Conservation (phyloP, 805 yeast species). For the Cephaloascus fragrans region DNA sequence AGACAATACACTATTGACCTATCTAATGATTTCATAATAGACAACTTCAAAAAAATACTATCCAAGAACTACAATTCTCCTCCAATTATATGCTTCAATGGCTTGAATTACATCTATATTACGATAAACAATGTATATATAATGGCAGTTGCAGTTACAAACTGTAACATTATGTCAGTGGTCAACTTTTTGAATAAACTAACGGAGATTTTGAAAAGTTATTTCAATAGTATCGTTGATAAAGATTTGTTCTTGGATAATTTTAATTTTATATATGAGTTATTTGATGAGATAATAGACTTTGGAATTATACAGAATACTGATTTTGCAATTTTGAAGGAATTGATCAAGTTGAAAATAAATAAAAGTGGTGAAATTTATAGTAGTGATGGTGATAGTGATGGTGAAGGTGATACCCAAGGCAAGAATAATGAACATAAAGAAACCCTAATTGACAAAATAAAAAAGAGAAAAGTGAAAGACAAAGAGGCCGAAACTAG, state of each 20-base stretch:
- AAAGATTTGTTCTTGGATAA: conserved; percentile 64
- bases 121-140: conserved; percentile 34
- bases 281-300: conserved; percentile 86
- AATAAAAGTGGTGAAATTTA: conserved; percentile 13
- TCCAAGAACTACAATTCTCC: conserved; percentile 1
- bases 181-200: conserved; percentile 45
- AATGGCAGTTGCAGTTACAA: conserved; percentile 29
- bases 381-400: conserved; percentile 2
- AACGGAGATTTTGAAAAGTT: conserved; percentile 31
- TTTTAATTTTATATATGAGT: conserved; percentile 63
- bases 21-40: background rate
- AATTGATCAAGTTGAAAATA: conserved; percentile 57
- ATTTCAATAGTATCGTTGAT: conserved; percentile 32
- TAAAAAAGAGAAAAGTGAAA: conserved; percentile 2
- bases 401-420: background rate
- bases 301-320: conserved; percentile 82
- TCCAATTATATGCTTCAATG: conserved; percentile 39
- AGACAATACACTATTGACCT: conserved; percentile 14
- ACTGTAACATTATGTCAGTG: conserved; percentile 49
- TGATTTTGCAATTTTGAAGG: conserved; percentile 67
- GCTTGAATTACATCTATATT: conserved; percentile 46
- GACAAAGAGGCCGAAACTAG: background rate
- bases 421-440: conserved; percentile 2
- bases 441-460: conserved; percentile 1
- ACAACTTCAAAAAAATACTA: conserved; percentile 2